Conservation (phyloP, 2,329 filamentous ascomycete genomes). For the Trichoderma sp. region DNA sequence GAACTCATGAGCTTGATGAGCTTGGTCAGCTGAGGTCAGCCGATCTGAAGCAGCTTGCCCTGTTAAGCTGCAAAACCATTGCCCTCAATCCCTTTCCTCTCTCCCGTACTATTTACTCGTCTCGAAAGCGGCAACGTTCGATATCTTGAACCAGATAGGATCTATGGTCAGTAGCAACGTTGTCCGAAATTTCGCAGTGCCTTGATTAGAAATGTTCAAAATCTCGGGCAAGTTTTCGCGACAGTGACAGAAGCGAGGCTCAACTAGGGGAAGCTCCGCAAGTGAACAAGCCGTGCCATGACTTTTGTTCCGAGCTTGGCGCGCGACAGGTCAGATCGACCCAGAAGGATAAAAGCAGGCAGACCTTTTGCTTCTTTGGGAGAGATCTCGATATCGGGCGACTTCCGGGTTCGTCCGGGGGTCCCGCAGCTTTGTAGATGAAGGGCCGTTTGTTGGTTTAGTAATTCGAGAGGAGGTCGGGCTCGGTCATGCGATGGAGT, state of each 20-base stretch:
- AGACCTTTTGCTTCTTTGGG: slow-evolving; percentile 3
- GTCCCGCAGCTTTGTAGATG: background rate
- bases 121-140: too few relatives aligned
- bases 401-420: slow-evolving; percentile 4
- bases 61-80: background rate
- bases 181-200: background rate
- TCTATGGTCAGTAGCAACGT: background rate
- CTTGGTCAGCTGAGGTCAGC: too few relatives aligned
- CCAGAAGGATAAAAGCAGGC: background rate
- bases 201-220: background rate
- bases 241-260: background rate
- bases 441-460: background rate
- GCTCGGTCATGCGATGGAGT: background rate
- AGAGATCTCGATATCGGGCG: background rate
- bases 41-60: background rate
- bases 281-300: too few relatives aligned
- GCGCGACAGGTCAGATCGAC: background rate
- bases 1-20: too few relatives aligned
- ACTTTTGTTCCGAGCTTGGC: background rate
- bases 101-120: too few relatives aligned
- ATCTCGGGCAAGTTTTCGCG: slow-evolving; percentile 14
- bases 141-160: too few relatives aligned
- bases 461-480: slow-evolving; percentile 1
- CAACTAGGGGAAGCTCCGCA: background rate
- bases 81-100: too few relatives aligned